Percentiles rank a stretch among this genome's conserved stretches.
Conservation (phyloP, 2,329 filamentous ascomycete genomes). For the Monilinia aucupariae region DNA sequence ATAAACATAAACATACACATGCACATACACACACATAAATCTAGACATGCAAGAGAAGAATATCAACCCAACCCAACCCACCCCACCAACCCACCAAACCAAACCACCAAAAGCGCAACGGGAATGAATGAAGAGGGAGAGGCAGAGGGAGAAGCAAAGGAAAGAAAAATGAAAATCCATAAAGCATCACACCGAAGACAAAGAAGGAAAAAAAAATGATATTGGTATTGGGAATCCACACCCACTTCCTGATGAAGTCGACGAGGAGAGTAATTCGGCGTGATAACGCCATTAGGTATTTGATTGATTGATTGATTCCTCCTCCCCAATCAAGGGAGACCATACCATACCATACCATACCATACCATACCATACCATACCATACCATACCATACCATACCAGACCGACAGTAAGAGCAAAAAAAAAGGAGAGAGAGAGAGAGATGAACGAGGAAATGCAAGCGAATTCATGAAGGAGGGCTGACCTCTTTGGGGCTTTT, state of each 20-base stretch:
- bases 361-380: too few relatives aligned
- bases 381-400: not conserved
- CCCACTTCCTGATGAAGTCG: not conserved
- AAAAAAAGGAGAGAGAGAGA: too few relatives aligned
- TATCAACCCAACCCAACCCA: too few relatives aligned
- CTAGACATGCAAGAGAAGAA: too few relatives aligned
- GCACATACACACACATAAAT: not conserved
- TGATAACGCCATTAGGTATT: slow-evolving; percentile 10
- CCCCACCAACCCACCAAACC: too few relatives aligned
- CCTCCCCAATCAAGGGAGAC: slow-evolving; percentile 7
- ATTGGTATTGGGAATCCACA: slow-evolving; percentile 10
- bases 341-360: not conserved
- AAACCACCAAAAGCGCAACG: not conserved
- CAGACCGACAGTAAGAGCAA: not conserved
- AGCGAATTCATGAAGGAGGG: slow-evolving; percentile 2
- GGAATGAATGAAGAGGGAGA: not conserved
- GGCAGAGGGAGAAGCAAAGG: not conserved
- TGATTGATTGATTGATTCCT: slow-evolving; percentile 2
- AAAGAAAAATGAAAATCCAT: not conserved
- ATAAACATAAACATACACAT: not conserved
- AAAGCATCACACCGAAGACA: not conserved
- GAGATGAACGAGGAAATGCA: not conserved
- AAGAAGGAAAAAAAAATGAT: not conserved
- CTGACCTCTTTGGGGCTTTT: not conserved
- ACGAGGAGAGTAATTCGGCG: not conserved